These are phyloP conservation scores for Gynostemma pentaphyllum DNA, from an alignment of 306 rosid species.

Conservation along the genomic window DNA sequence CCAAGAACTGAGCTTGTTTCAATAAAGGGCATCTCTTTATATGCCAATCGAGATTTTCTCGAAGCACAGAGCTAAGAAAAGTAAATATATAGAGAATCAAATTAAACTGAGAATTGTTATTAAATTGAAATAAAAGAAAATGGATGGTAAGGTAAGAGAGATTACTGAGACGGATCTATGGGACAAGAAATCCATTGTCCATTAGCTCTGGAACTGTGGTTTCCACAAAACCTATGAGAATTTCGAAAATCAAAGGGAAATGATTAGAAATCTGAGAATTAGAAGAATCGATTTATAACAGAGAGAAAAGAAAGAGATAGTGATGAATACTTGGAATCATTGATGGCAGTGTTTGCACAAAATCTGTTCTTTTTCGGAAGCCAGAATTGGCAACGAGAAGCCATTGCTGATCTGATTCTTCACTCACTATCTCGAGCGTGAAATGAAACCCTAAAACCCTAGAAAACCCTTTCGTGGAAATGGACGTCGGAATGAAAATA, in stretches of 20 bases:
- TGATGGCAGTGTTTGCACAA: conserved; percentile 48
- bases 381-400: conserved; percentile 66
- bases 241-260: background rate
- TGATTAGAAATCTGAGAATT: background rate
- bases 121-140: background rate
- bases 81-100: conserved; percentile 11
- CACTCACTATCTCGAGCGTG: background rate
- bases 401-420: conserved; percentile 28
- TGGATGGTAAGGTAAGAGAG: background rate
- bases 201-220: conserved; percentile 64
- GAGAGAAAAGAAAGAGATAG: background rate
- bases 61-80: conserved; percentile 61
- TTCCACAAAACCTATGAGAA: conserved; percentile 67
- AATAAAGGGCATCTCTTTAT: conserved; percentile 70
- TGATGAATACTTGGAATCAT: conserved; percentile 43
- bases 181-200: conserved; percentile 81
- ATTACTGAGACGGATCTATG: conserved; percentile 77
- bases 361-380: conserved; percentile 79
- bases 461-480: background rate
- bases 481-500: background rate
- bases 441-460: conserved; percentile 10
- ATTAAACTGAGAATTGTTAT: background rate
- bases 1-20: conserved; percentile 59
- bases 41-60: conserved; percentile 62
- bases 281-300: background rate